Evolutionary conservation across 495 filamentous ascomycete genomes (phyloP), one percentile per base, ranked within the genome.

Genomic region (Hypomontagnella submonticulosa): DNA sequence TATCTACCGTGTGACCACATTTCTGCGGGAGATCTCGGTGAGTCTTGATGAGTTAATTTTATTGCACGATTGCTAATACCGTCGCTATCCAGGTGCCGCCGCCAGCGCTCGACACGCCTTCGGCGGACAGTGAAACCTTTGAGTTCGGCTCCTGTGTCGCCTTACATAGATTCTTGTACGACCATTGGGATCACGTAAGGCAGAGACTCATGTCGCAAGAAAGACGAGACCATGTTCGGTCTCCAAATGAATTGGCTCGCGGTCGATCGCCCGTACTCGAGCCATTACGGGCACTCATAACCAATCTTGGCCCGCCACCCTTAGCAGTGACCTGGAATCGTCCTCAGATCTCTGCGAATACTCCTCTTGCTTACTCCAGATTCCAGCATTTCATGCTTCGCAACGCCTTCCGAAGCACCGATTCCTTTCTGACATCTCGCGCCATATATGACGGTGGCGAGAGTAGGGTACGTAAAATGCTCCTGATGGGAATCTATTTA

Each of bases 361-460:
- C 68, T 15, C 85, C 85, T 19, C 82, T 84, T 3, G 77, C 80
- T 12, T 89, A 89, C 69, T 88, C 85, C 10, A 79, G 87, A 49
- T 89, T 88, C 69, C 87, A 89, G 67, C 80, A 89, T 64, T 89
- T 89, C 61, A 89, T 89, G 87, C 78, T 89, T 33, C 81, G 80
- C 30, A 88, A 89, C 62, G 86, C 85, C 32, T 86, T 85, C 51
- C 79, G 85, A 16, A 84, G 83, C 63, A 83, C 83, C 6, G 86
- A 88, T 57, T 85, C 82, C 47, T 83, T 84, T 48, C 64, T 84
- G n/a, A 83, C 83, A 11, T 80, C 82, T 40, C 80, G 85, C 6
- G 86, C 86, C 13, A 84, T 89, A 4, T 89, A 89, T 63, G 87
- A 89, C 63, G 87, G 87, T 30, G 87, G 87, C 41, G 85, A 89